A percentile compares a stretch with the other conserved stretches of the same genome.
Conservation (phyloP, 345 rosid species). For the Rhodomyrtus tomentosa region DNA sequence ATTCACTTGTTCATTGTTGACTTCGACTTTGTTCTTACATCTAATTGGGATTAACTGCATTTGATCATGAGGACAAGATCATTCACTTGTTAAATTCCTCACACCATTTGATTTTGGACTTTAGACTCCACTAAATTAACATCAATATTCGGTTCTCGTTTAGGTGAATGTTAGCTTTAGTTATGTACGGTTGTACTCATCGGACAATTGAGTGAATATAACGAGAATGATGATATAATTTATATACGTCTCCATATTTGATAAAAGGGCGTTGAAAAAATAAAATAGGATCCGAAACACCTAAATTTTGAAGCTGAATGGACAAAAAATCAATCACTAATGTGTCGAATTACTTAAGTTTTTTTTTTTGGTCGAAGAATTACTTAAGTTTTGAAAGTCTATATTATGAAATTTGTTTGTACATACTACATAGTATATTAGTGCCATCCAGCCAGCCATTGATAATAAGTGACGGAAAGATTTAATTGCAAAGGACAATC, state of each 20-base stretch:
- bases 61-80: not conserved
- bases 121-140: not conserved
- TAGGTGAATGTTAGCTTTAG: not conserved
- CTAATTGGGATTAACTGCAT: not conserved
- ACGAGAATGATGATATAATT: accelerated
- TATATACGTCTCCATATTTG: not conserved
- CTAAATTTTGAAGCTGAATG: accelerated
- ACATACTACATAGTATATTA: not conserved
- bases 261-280: not conserved
- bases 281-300: not conserved
- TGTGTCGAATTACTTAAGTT: not conserved
- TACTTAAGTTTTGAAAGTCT: not conserved
- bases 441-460: too few relatives aligned
- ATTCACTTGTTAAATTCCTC: not conserved
- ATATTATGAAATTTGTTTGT: not conserved
- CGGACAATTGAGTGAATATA: accelerated
- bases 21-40: not conserved
- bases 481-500: not conserved
- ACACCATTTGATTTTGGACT: not conserved
- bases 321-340: not conserved
- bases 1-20: not conserved
- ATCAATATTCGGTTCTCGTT: not conserved
- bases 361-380: too few relatives aligned
- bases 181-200: not conserved
- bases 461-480: not conserved